Evolutionary conservation across 371 early-diverging fungal species (phyloP).

Genomic region (Rhizopus stolonifer): DNA sequence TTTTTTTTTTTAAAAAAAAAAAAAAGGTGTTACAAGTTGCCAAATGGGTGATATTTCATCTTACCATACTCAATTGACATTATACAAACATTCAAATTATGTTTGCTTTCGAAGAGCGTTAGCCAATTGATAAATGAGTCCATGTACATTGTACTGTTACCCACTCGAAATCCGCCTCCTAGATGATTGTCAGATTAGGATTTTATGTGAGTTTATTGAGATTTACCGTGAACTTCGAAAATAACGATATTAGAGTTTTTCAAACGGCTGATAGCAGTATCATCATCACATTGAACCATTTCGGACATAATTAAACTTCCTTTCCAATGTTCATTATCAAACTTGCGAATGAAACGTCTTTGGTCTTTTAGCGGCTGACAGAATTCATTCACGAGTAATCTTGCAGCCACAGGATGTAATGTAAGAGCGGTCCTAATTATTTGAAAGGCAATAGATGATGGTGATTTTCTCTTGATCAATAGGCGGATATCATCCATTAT

Average conservation of each 20-base stretch:
- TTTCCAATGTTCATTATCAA: constrained; percentile 21
- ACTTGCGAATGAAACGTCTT: constrained; percentile 17
- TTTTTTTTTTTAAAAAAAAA: neutral
- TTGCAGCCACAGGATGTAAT: constrained; percentile 15
- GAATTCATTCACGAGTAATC: constrained; percentile 15
- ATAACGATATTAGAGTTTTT: constrained; percentile 38
- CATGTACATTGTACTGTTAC: constrained; percentile 45
- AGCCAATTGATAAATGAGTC: constrained; percentile 45
- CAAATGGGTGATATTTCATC: neutral
- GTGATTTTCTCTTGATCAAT: constrained; percentile 18
- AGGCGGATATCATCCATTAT: constrained; percentile 20
- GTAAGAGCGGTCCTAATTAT: constrained; percentile 8
- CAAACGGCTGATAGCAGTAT: constrained; percentile 15
- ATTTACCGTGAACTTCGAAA: constrained; percentile 37
- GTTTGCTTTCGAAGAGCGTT: constrained; percentile 42
- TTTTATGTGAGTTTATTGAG: too few species aligned
- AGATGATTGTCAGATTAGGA: neutral
- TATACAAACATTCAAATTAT: constrained; percentile 51
- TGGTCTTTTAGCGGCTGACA: constrained; percentile 20
- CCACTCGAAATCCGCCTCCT: constrained; percentile 46
- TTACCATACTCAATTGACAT: constrained; percentile 58
- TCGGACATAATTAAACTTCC: constrained; percentile 23
- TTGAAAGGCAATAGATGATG: constrained; percentile 14
- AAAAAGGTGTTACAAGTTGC: neutral
- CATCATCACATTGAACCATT: constrained; percentile 21